Percentiles rank a stretch among this genome's conserved stretches.
phyloP scores from a whole-genome alignment of 148 eudicot species.

The Linanthus parryae region DNA sequence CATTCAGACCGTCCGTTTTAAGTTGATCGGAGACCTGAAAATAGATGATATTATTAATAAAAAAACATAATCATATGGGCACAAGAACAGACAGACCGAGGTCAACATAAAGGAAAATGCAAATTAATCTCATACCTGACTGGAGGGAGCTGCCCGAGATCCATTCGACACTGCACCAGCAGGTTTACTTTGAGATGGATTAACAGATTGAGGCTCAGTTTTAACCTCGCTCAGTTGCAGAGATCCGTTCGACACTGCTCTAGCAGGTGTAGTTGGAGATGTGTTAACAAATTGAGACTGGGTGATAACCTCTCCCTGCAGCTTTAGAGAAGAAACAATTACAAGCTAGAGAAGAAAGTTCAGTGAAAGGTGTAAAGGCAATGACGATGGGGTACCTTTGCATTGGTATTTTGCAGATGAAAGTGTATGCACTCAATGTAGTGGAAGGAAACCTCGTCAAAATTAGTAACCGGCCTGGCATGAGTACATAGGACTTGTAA shows the following conservation, averaged over 20 bases:
- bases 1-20: conserved; percentile 50
- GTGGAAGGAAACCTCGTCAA: conserved; percentile 63
- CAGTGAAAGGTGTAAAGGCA: no score
- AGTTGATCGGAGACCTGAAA: conserved; percentile 44
- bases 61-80: no score
- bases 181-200: conserved; percentile 42
- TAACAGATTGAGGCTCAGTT: conserved; percentile 23
- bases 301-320: conserved; percentile 31
- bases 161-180: conserved; percentile 35
- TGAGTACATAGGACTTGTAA: not conserved
- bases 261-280: no score
- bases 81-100: not conserved
- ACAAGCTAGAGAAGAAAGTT: no score
- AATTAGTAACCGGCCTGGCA: conserved; percentile 57
- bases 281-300: no score
- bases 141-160: conserved; percentile 37
- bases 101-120: not conserved
- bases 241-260: no score
- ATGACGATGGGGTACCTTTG: conserved; percentile 34
- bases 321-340: conserved; percentile 26
- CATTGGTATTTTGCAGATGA: conserved; percentile 35
- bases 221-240: no score
- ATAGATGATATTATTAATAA: no score
- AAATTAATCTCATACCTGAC: conserved; percentile 28
- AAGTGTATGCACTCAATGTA: conserved; percentile 61